phyloP scores from a whole-genome alignment of 2,329 filamentous ascomycete genomes.

The Cordyceps cicadae region DNA sequence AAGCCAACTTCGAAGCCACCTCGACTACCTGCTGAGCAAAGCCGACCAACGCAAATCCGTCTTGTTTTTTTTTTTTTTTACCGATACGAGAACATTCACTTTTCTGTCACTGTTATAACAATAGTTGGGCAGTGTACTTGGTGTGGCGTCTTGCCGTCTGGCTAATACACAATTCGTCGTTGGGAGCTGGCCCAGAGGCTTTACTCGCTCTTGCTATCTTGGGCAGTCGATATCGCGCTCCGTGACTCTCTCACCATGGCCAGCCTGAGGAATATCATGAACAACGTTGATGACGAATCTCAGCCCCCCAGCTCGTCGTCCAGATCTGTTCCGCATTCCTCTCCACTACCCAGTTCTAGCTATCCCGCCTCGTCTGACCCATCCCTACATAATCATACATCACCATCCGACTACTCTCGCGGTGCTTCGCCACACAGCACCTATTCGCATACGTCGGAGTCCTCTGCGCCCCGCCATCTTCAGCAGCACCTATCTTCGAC shows the following conservation, averaged over 20 bases:
- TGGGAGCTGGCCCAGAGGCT: background rate
- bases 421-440: constrained; percentile 25
- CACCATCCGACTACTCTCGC: constrained; percentile 27
- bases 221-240: constrained; percentile 20
- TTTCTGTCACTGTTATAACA: background rate
- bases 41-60: background rate
- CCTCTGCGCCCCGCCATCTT: constrained; percentile 6
- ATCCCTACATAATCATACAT: constrained; percentile 19
- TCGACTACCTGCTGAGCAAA: background rate
- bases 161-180: background rate
- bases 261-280: constrained; percentile 50
- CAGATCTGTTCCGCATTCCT: background rate
- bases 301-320: constrained; percentile 16
- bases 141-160: background rate
- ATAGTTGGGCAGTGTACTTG: background rate
- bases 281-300: constrained; percentile 41
- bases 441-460: constrained; percentile 9
- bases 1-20: background rate
- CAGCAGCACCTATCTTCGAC: background rate
- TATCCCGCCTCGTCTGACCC: constrained; percentile 31
- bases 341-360: constrained; percentile 19
- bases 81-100: background rate
- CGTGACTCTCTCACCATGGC: constrained; percentile 40
- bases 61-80: no score
- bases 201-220: constrained; percentile 19